Percentiles rank a stretch among this genome's conserved stretches.
Evolutionary conservation across 495 filamentous ascomycete genomes (phyloP).

Genomic region (Xylaria sp.): DNA sequence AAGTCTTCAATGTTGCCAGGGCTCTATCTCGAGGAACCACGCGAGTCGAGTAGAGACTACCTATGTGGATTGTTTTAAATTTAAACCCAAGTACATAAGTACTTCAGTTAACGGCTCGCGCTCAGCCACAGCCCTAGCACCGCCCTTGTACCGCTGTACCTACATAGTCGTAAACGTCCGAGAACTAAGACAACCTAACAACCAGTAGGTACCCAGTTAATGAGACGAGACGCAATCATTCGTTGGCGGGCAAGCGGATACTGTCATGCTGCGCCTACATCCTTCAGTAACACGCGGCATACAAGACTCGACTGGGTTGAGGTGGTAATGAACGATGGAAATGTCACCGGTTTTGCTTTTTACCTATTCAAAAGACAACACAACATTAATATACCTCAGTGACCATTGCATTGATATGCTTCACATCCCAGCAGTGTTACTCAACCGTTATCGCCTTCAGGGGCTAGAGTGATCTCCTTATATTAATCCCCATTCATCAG

Average conservation of each 20-base stretch:
- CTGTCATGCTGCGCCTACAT: conserved; percentile 4
- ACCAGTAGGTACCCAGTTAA: not conserved
- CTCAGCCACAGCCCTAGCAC: not conserved
- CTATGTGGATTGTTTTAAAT: not conserved
- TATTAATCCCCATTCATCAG: not conserved
- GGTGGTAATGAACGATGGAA: not conserved
- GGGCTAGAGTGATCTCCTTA: conserved; percentile 18
- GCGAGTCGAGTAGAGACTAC: not conserved
- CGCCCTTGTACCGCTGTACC: not conserved
- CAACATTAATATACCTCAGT: not conserved
- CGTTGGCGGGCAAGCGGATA: conserved; percentile 1
- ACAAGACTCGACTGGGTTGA: conserved; percentile 2
- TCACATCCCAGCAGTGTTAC: not conserved
- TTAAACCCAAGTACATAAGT: not conserved
- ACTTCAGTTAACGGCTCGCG: not conserved
- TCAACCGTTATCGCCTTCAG: not conserved
- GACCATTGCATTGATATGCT: not conserved
- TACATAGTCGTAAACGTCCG: not conserved
- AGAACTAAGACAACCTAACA: not conserved
- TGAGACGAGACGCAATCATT: not conserved
- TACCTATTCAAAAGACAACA: not conserved
- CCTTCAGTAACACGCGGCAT: not conserved
- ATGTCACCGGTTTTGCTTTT: too few relatives aligned
- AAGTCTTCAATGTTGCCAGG: not conserved
- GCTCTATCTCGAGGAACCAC: not conserved